Evolutionary conservation across 1,139 yeast species (phyloP), one percentile per base, ranked within the genome.

Genomic region (Yamadazyma epiphylla): DNA sequence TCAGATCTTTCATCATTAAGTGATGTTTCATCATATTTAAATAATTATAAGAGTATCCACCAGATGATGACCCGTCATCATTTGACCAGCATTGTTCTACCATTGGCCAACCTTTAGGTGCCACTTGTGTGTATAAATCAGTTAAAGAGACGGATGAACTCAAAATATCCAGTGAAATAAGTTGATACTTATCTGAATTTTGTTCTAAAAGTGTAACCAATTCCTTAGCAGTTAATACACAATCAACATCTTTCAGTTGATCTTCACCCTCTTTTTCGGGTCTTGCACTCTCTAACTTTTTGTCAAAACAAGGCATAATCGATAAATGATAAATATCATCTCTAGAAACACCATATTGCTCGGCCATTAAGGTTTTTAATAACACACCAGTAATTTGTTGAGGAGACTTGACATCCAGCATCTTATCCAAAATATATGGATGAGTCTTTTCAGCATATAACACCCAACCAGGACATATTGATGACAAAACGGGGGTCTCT

Each of bases 391-490:
- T 87, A 32, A 91, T 82, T 52, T 87, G 96, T 58, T 91, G 97
- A 3, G 98, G 94, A 1, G 95, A 85, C 48, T 87, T 86, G 29
- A 84, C 81, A 19, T 70, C 68, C 14, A 82, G 67, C 31, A 82
- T 39, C 38, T 62, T 36, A 0, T 89, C 83, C 15, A 88, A 60
- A 13, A 91, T 64, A 39, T 84, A 80, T 0, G 95, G 94, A 54
- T 91, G 96, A 0, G 96, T 89, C 63, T 91, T 91, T 49, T 91
- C 98, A 0, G 91, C 95, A 49, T 91, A 91, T 22, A 94, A 68
- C 0, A 94, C 94, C 89, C 96, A 91, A 0, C 99, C 99, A 0
- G 99, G 99, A 55, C 97, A 91, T 2, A 84, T 70, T 4, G 87
- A 68, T 42, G 86, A 64, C 45, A 80, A 48, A 12, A 74, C 35